Evolutionary conservation across 306 rosid genomes (phyloP).

Genomic region (Quercus mongolica): DNA sequence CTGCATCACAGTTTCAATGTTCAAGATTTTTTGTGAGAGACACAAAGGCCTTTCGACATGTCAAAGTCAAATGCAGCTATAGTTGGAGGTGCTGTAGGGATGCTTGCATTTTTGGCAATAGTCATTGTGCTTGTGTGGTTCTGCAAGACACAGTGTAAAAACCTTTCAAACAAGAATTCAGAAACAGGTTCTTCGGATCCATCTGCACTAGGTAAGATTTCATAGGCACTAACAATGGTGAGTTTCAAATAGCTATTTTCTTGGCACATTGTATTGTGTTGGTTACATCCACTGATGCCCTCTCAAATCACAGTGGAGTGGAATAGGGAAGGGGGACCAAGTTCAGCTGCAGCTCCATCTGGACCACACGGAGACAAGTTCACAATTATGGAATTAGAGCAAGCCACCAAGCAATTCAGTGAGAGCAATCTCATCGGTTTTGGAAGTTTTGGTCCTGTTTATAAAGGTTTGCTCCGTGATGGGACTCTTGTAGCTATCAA

Average conservation of each 20-base stretch:
- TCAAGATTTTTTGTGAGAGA: constrained; percentile 8
- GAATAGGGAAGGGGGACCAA: constrained; percentile 28
- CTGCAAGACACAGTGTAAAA: constrained; percentile 25
- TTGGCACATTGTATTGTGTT: not conserved
- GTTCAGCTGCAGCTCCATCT: constrained; percentile 7
- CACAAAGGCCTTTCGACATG: constrained; percentile 24
- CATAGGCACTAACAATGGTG: not conserved
- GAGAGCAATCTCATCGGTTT: constrained; percentile 40
- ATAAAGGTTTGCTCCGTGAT: constrained; percentile 38
- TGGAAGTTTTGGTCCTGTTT: constrained; percentile 51
- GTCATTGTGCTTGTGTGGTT: constrained; percentile 35
- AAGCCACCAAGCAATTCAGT: constrained; percentile 39
- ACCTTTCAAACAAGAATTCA: constrained; percentile 27
- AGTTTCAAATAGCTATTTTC: not conserved
- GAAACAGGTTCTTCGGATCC: constrained; percentile 53
- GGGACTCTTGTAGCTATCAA: constrained; percentile 47
- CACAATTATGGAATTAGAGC: constrained; percentile 35
- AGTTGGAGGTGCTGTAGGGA: constrained; percentile 33
- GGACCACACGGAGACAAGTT: constrained; percentile 25
- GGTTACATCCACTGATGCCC: not conserved
- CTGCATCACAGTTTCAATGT: constrained; percentile 26
- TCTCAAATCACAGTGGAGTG: constrained; percentile 28
- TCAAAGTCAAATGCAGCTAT: constrained; percentile 27
- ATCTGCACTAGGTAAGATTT: constrained; percentile 36
- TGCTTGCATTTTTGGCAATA: constrained; percentile 21